Base-by-base conservation (phyloP, 345 rosid genomes). In the Salix dunnii region DNA sequence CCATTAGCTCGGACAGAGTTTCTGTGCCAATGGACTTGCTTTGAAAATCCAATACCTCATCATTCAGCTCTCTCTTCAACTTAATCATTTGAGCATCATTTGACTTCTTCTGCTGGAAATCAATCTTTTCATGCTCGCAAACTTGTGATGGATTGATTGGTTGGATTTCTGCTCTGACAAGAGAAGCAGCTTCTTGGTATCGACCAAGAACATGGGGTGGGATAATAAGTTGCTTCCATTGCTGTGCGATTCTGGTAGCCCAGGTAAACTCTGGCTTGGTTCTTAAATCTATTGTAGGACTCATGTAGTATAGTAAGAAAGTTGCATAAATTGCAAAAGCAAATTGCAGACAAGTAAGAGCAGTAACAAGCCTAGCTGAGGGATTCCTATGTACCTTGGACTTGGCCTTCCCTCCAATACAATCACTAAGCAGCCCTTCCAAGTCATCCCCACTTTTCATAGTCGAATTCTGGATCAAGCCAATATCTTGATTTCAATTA, bases 251-350 rank as follows among this genome's bases (percentile, higher is more conserved):
- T 66, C 90, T 87, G 21, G 94, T 87, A 31, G 99, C 97, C 99
- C 99, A 92, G 1, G 91, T 46, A 79, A 96, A 93, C 83, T 96
- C 98, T 3, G 98, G 97, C 74, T 85, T 90, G 64, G 96, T 78
- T 73, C 87, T 77, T 35, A 96, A 88, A 79, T 93, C 98, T 6
- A 96, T 80, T 1, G 91, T 73, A 1, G 97, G 99, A 74, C 97
- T 87, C 97, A 93, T 91, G 86, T 83, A 96, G 90, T 96, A 96
- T 67, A 96, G 80, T 48, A 93, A 89, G 80, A 90, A 87, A 13
- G 98, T 96, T 49, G 98, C 99, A 78, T 93, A 96, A 63, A 93
- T 85, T 4, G 99, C 98, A 46, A 96, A 93, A 2, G 89, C 89
- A 66, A 96, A 86, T 71, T 96, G 99, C 43, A 96, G 89, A 84